Evolutionary conservation across 352 stramenopile species (phyloP).

Genomic region (Phytophthora litchii): DNA sequence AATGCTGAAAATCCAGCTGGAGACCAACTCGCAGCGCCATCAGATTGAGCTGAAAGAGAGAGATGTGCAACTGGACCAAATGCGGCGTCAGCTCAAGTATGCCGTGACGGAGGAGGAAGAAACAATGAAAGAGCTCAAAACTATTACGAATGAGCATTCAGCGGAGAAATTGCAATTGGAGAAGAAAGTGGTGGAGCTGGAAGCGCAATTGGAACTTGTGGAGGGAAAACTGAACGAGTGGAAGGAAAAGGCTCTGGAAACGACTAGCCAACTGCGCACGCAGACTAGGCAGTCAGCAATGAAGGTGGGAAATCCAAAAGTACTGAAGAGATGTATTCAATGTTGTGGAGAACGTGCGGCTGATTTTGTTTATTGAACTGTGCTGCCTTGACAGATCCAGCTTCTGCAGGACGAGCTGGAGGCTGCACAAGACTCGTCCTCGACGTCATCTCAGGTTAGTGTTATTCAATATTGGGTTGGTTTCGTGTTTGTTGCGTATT

Average conservation of each 20-base stretch:
- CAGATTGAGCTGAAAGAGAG: slow-evolving; percentile 75
- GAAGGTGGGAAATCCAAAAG: slow-evolving; percentile 39
- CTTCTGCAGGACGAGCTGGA: slow-evolving; percentile 69
- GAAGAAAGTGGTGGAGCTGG: slow-evolving; percentile 75
- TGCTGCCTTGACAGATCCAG: slow-evolving; percentile 46
- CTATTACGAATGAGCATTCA: slow-evolving; percentile 50
- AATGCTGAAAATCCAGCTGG: slow-evolving; percentile 58
- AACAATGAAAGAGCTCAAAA: slow-evolving; percentile 66
- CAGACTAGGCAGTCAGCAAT: slow-evolving; percentile 52
- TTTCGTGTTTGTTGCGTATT: slow-evolving; percentile 22
- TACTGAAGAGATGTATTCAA: background rate
- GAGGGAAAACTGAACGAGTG: slow-evolving; percentile 70
- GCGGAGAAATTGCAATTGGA: slow-evolving; percentile 65
- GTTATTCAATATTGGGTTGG: background rate
- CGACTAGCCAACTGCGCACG: slow-evolving; percentile 48
- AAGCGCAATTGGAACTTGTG: slow-evolving; percentile 71
- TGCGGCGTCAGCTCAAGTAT: slow-evolving; percentile 69
- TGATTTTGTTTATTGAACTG: slow-evolving; percentile 6
- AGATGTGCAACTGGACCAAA: slow-evolving; percentile 69
- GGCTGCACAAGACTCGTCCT: slow-evolving; percentile 39
- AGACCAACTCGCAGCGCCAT: slow-evolving; percentile 55
- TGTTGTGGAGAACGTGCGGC: background rate
- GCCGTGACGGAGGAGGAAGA: slow-evolving; percentile 69
- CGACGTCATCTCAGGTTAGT: slow-evolving; percentile 46
- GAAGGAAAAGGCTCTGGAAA: slow-evolving; percentile 74